Percentiles rank a stretch among this genome's conserved stretches.
Conservation (phyloP, 495 filamentous ascomycete species). For the Annulohypoxylon stygium region DNA sequence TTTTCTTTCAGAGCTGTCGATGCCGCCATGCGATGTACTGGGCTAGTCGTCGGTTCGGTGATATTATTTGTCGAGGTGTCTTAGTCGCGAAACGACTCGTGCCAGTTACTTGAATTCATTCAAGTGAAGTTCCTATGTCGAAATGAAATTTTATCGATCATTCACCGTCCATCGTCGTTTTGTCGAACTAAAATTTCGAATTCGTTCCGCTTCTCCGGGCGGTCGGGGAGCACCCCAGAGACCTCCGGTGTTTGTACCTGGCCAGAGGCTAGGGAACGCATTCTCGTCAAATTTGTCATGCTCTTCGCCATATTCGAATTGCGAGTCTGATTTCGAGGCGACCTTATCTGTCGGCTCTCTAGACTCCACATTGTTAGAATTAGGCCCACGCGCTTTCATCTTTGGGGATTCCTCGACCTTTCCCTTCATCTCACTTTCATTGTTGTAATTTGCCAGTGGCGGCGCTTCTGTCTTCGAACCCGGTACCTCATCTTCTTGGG, state of each 20-base stretch:
- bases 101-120: neutral
- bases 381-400: constrained; percentile 11
- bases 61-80: neutral
- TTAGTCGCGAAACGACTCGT: neutral
- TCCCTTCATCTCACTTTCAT: constrained; percentile 40
- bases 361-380: constrained; percentile 3
- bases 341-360: neutral
- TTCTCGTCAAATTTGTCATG: constrained; percentile 44
- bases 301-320: constrained; percentile 41
- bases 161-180: constrained; percentile 64
- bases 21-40: neutral
- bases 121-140: neutral
- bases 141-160: constrained; percentile 47
- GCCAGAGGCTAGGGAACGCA: constrained; percentile 36
- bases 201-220: constrained; percentile 54
- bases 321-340: constrained; percentile 12
- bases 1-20: neutral
- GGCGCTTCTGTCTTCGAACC: constrained; percentile 59
- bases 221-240: constrained; percentile 56
- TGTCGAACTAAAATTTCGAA: constrained; percentile 53
- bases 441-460: constrained; percentile 62
- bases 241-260: constrained; percentile 48
- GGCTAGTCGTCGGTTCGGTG: neutral
- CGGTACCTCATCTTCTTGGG: constrained; percentile 44
- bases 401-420: constrained; percentile 9